These are phyloP conservation scores for Irpex sp. DNA, from an alignment of 1,284 basidiomycete species.

Conservation along the genomic window DNA sequence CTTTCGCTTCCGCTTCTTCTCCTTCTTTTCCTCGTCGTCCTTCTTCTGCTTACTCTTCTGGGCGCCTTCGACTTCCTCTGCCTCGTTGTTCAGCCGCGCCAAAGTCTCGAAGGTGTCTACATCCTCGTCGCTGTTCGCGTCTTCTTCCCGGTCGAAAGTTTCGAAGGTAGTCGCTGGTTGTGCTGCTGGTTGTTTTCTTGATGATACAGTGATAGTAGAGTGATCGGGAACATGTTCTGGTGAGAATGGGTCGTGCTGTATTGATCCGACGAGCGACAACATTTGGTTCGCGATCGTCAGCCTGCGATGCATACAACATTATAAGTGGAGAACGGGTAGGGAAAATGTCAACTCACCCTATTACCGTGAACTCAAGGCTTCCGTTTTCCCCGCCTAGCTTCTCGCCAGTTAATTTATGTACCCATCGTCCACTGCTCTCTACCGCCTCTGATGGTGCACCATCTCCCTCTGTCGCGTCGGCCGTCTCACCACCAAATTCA, in stretches of 20 bases:
- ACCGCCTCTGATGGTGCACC: constrained; percentile 29
- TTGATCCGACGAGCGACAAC: constrained; percentile 89
- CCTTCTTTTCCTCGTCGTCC: constrained; percentile 25
- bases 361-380: constrained; percentile 82
- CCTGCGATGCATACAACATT: constrained; percentile 37
- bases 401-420: constrained; percentile 67
- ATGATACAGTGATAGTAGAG: constrained; percentile 14
- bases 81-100: constrained; percentile 22
- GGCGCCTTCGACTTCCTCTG: constrained; percentile 25
- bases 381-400: constrained; percentile 73
- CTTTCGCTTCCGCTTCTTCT: constrained; percentile 30
- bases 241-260: constrained; percentile 84
- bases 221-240: constrained; percentile 47
- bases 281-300: constrained; percentile 93
- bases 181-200: constrained; percentile 12
- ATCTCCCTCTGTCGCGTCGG: constrained; percentile 21
- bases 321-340: neutral
- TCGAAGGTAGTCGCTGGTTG: constrained; percentile 8
- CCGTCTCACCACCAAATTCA: constrained; percentile 47
- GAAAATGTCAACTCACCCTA: constrained; percentile 60
- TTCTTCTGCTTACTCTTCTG: constrained; percentile 25
- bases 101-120: constrained; percentile 39
- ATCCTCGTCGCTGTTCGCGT: constrained; percentile 27
- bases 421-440: constrained; percentile 74
- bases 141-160: constrained; percentile 25